Base-by-base conservation (phyloP, 2,329 filamentous ascomycete genomes). In the Hypoxylon sp. region DNA sequence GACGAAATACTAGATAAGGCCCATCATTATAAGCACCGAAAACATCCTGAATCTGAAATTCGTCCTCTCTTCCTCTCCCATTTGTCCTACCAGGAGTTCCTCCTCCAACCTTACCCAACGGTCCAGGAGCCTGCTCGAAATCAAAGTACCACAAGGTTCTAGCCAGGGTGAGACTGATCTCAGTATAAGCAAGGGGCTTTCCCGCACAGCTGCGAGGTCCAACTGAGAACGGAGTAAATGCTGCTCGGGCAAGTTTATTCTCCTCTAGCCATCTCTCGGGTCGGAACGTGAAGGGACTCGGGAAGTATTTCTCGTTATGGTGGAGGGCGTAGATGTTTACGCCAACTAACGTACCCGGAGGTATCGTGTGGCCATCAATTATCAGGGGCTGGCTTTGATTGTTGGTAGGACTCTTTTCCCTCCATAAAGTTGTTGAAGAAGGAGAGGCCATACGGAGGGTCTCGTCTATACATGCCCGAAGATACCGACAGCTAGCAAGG, bases 31-130 rank as follows among this genome's bases (percentile, higher is more conserved):
- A 28, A 9, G 43, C 32, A 5, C 25, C n/a, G 7, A 58, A 49
- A 21, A 49, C n/a, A n/a, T 49, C 45, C 4, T 49, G 14, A 49
- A 49, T 14, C n/a, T 49, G 45, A 28, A 28, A 49, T 49, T 49
- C 45, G 23, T 49, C 45, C 23, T 49, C 25, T 30, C 45, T 28
- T 2, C 4, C 21, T 49, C 45, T 49, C 21, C 45, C 23, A 17
- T 49, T 23, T 23, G 21, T 49, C 25, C 49, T 51, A 21, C 30
- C 49, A 30, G 6, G n/a, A 23, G 23, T 49, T 17, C 45, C 45
- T 49, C 14, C 45, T 49, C 45, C 45, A 7, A 49, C 14, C 19
- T 49, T 49, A 13, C 21, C 45, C 45, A 49, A 17, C 5, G 11
- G 45, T 17, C 45, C 45, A 14, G 45, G 45, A 5, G 45, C 45